Conservation (phyloP, 345 rosid species). For the Gossypium herbaceum region DNA sequence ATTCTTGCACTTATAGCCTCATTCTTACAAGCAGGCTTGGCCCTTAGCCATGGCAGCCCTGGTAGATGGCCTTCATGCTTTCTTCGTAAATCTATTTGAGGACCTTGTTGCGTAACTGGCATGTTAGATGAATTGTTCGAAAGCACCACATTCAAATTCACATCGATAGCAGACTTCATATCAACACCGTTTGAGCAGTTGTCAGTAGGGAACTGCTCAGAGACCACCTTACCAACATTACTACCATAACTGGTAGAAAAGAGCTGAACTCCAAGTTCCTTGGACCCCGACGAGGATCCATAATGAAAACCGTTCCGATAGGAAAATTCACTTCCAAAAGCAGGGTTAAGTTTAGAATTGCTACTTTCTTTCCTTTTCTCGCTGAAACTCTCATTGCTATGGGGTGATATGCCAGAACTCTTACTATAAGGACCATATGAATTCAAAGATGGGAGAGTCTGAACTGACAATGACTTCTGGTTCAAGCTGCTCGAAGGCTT, state of each 20-base stretch:
- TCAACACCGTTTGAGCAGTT: constrained; percentile 29
- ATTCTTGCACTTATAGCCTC: constrained; percentile 32
- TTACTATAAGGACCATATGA: constrained; percentile 42
- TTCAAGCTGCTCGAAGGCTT: constrained; percentile 44
- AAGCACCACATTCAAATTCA: constrained; percentile 47
- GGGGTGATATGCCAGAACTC: constrained; percentile 41
- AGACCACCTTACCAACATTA: constrained; percentile 26
- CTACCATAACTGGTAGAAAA: constrained; percentile 25
- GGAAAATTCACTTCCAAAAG: constrained; percentile 41
- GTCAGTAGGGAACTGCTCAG: constrained; percentile 24
- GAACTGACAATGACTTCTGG: constrained; percentile 54
- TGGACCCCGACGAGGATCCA: constrained; percentile 54
- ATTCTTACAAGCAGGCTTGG: constrained; percentile 34
- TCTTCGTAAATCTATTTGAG: constrained; percentile 45
- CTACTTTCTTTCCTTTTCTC: constrained; percentile 45
- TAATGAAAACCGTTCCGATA: constrained; percentile 44
- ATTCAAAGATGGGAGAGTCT: constrained; percentile 42
- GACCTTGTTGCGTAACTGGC: constrained; percentile 24
- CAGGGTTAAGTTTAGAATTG: constrained; percentile 40
- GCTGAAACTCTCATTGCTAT: constrained; percentile 49
- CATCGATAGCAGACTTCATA: constrained; percentile 32
- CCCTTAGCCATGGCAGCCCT: constrained; percentile 66
- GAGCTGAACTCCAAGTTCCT: constrained; percentile 29
- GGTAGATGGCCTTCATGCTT: constrained; percentile 35
- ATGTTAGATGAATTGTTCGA: constrained; percentile 37